Evolutionary conservation across 495 filamentous ascomycete species (phyloP).

Genomic region (Neurospora sp.): DNA sequence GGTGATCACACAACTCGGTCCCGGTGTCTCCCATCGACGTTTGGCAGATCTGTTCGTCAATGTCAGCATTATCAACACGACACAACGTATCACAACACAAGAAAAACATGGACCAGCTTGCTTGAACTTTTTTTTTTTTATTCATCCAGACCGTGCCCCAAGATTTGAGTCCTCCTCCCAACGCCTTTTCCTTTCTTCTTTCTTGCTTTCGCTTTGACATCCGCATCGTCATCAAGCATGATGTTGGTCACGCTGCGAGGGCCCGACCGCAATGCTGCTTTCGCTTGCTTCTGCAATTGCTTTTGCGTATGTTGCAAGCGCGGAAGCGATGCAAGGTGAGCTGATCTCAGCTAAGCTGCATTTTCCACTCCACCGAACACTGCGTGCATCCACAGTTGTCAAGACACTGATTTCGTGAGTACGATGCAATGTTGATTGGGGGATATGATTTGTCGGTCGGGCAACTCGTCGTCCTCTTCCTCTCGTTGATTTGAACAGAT

Average conservation of each 20-base stretch:
- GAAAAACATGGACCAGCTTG: background rate
- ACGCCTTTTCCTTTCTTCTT: background rate
- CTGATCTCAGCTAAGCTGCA: background rate
- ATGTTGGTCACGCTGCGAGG: background rate
- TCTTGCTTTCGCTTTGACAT: background rate
- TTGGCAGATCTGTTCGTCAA: background rate
- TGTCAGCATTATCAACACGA: background rate
- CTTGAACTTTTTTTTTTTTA: background rate
- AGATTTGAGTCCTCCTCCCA: background rate
- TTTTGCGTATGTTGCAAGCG: background rate
- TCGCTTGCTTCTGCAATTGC: background rate
- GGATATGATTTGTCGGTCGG: background rate
- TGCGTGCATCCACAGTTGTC: background rate
- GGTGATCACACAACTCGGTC: background rate
- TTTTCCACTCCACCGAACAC: background rate
- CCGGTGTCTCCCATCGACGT: background rate
- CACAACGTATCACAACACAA: background rate
- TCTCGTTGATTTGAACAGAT: background rate
- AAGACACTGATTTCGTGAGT: background rate
- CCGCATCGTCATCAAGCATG: background rate
- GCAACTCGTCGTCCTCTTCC: background rate
- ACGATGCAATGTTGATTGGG: background rate
- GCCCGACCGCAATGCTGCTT: background rate
- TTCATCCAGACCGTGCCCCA: background rate
- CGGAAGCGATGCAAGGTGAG: background rate